Evolutionary conservation across 108 stramenopile genomes (phyloP), one percentile per base, ranked within the genome.

Genomic region (Skeletonema marinoi): DNA sequence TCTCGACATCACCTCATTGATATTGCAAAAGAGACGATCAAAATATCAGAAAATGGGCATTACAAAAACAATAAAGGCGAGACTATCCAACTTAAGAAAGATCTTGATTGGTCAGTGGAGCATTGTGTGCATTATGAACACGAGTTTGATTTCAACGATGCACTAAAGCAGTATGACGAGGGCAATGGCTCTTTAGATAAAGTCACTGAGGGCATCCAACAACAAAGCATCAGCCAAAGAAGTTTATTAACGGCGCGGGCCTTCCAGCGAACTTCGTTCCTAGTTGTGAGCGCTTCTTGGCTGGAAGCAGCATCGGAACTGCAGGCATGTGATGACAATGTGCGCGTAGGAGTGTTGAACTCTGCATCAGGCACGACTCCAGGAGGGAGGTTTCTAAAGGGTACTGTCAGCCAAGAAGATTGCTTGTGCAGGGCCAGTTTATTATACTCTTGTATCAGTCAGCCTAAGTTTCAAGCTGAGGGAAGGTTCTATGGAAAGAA

Each of bases 371-470:
- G 77, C 8, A 86, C 83, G 13, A 73, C 75, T 32, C 86, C 86
- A 21, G 86, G 83, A 4, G 85, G 85, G 25, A 78, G 82, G 4
- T 82, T 86, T 50, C 69, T 81, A 33, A 74, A 83, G 44, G 86
- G 86, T 1, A 86, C 86, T 1, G 71, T 86, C 2, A 73, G 71
- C 1, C 86, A 86, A 58, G 86, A 86, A 67, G 86, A 86, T 73
- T 78, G 81, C 46, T 62, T 86, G 25, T 86, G 86, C 30, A 56
- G 86, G 42, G 86, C 86, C 6, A 79, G 73, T 32, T 77, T 86
- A 60, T 59, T 86, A 51, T 86, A 86, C 69, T 80, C 86, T 8
- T 84, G 83, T 46, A 75, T 86, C 25, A 75, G 74, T 63, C 82
- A 83, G 66, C 78, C 82, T 11, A 83, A 71, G 38, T 85, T 82